These are phyloP conservation scores for Ophiostoma perfectum DNA, from an alignment of 2,329 filamentous ascomycete genomes.

Conservation along the genomic window DNA sequence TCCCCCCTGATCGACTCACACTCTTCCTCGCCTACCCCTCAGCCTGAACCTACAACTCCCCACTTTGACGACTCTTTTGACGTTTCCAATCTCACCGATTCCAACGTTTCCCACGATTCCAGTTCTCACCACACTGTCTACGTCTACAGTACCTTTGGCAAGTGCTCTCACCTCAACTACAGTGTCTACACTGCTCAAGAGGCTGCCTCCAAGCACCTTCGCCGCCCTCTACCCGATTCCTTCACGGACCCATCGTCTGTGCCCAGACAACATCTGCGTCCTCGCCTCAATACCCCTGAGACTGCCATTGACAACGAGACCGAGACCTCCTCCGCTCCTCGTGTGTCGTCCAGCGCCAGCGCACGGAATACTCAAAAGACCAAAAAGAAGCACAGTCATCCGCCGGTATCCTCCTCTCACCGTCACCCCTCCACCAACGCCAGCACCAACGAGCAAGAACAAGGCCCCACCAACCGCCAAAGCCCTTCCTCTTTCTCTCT, in stretches of 20 bases:
- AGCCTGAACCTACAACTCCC: constrained; percentile 39
- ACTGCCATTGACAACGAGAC: background rate
- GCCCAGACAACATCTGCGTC: constrained; percentile 9
- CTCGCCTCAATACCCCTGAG: constrained; percentile 7
- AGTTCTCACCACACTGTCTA: background rate
- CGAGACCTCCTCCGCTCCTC: background rate
- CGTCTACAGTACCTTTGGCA: constrained; percentile 29
- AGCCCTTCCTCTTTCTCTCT: background rate
- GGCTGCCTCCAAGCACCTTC: background rate
- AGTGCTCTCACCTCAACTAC: constrained; percentile 28
- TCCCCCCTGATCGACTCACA: constrained; percentile 32
- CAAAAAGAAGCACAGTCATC: background rate
- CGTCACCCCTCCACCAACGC: background rate
- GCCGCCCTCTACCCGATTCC: constrained; percentile 5
- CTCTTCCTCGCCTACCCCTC: constrained; percentile 40
- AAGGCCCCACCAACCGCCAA: constrained; percentile 8
- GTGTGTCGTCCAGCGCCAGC: constrained; percentile 1
- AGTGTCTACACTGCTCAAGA: constrained; percentile 18
- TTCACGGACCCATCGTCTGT: constrained; percentile 14
- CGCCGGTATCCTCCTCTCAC: background rate
- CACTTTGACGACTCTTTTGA: constrained; percentile 23
- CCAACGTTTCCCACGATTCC: constrained; percentile 21
- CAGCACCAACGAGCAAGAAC: background rate
- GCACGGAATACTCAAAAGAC: background rate
- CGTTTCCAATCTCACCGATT: constrained; percentile 32